These are phyloP conservation scores for Pythium coloratum DNA, from an alignment of 352 stramenopile species.

Conservation along the genomic window DNA sequence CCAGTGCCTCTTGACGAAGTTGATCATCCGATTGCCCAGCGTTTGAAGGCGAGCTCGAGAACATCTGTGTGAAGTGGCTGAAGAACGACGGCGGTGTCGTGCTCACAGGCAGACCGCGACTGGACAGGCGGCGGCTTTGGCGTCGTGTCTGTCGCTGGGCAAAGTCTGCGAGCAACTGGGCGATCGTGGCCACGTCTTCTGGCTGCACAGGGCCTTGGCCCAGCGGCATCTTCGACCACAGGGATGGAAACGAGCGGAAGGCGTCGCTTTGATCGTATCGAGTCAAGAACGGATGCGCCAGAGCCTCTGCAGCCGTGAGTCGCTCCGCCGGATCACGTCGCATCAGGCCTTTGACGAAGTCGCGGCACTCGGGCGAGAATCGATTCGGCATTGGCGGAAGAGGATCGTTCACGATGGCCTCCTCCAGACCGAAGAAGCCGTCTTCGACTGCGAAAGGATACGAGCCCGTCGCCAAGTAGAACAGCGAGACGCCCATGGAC, in stretches of 20 bases:
- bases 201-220: constrained; percentile 21
- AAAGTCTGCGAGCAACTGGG: constrained; percentile 40
- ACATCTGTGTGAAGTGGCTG: neutral
- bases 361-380: constrained; percentile 88
- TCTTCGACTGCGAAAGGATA: constrained; percentile 78
- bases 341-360: constrained; percentile 93
- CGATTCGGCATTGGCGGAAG: constrained; percentile 71
- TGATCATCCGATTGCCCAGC: neutral
- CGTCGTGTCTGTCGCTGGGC: constrained; percentile 17
- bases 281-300: constrained; percentile 89
- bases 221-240: constrained; percentile 45
- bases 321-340: constrained; percentile 81
- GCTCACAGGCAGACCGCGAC: neutral
- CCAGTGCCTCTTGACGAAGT: neutral
- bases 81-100: constrained; percentile 1
- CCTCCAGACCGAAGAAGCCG: constrained; percentile 82
- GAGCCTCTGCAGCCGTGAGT: constrained; percentile 80
- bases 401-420: constrained; percentile 76
- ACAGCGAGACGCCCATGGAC: constrained; percentile 75
- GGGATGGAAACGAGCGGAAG: constrained; percentile 34
- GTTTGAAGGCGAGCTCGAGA: neutral
- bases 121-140: constrained; percentile 7
- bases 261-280: constrained; percentile 39
- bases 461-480: constrained; percentile 58
- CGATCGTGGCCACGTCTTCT: constrained; percentile 33